A percentile compares a stretch with the other conserved stretches of the same genome.
Evolutionary conservation across 768 basidiomycete species (phyloP).

Genomic region (Polyporus arcularius): DNA sequence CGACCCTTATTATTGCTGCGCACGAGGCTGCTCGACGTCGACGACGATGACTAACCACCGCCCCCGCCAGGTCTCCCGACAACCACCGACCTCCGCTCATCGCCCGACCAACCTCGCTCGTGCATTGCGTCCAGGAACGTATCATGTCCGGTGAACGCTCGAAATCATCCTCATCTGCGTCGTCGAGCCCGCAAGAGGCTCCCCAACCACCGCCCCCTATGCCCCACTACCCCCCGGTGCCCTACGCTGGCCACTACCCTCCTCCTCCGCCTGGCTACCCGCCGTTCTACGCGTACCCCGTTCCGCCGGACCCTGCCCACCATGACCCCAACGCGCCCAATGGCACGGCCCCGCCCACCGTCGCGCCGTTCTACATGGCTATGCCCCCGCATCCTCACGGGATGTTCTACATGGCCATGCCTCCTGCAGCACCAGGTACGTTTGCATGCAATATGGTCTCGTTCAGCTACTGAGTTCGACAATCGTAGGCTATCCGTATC

Average conservation of each 20-base stretch:
- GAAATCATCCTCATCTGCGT: slow-evolving; percentile 19
- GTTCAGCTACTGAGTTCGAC: slow-evolving; percentile 11
- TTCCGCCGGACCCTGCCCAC: slow-evolving; percentile 27
- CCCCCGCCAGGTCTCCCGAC: slow-evolving; percentile 14
- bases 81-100: neutral
- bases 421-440: slow-evolving; percentile 40
- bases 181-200: slow-evolving; percentile 17
- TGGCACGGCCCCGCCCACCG: slow-evolving; percentile 27
- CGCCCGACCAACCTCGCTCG: neutral
- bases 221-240: slow-evolving; percentile 23
- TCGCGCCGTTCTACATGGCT: slow-evolving; percentile 41
- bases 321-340: slow-evolving; percentile 35
- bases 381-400: slow-evolving; percentile 40
- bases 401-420: slow-evolving; percentile 42
- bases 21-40: slow-evolving; percentile 1
- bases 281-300: slow-evolving; percentile 30
- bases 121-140: neutral
- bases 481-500: slow-evolving; percentile 28
- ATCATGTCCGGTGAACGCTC: slow-evolving; percentile 26
- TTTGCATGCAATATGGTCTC: neutral
- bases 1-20: neutral
- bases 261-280: slow-evolving; percentile 24
- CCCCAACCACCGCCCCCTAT: slow-evolving; percentile 18
- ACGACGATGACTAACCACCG: slow-evolving; percentile 15
- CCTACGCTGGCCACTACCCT: slow-evolving; percentile 27